Evolutionary conservation across 257 asterid genomes (phyloP).

Genomic region (Solanum chiquidenum): DNA sequence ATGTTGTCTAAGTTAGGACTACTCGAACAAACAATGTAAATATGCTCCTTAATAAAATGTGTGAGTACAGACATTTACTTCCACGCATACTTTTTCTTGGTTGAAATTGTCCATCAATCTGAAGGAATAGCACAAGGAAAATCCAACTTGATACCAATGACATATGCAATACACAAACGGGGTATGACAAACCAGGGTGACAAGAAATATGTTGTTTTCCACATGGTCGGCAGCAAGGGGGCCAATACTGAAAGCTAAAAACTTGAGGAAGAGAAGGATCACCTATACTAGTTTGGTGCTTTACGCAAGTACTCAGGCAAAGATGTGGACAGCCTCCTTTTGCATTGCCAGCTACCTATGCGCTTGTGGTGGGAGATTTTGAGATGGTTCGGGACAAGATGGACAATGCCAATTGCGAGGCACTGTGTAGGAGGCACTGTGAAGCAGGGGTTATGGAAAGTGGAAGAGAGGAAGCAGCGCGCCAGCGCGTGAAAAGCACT

Average conservation of each 20-base stretch:
- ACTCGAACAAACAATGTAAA: background rate
- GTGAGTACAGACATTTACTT: background rate
- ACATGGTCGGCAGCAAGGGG: background rate
- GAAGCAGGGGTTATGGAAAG: background rate
- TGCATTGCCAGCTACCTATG: background rate
- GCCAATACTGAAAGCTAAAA: background rate
- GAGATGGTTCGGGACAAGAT: background rate
- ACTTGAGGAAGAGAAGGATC: background rate
- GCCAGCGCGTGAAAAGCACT: background rate
- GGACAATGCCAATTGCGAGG: background rate
- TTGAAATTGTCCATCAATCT: background rate
- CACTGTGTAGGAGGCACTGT: background rate
- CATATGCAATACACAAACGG: background rate
- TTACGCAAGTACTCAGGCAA: background rate
- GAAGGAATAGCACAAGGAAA: background rate
- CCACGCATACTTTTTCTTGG: background rate
- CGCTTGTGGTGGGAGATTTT: background rate
- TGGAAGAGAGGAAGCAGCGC: background rate
- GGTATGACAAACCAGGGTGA: background rate
- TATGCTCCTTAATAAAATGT: background rate
- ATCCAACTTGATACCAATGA: background rate
- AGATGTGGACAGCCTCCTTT: background rate
- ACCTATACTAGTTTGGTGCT: background rate
- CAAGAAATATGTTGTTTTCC: background rate
- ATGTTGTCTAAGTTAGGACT: background rate